Conservation (phyloP, 2,329 filamentous ascomycete genomes). For the Cladobotryum protrusum region DNA sequence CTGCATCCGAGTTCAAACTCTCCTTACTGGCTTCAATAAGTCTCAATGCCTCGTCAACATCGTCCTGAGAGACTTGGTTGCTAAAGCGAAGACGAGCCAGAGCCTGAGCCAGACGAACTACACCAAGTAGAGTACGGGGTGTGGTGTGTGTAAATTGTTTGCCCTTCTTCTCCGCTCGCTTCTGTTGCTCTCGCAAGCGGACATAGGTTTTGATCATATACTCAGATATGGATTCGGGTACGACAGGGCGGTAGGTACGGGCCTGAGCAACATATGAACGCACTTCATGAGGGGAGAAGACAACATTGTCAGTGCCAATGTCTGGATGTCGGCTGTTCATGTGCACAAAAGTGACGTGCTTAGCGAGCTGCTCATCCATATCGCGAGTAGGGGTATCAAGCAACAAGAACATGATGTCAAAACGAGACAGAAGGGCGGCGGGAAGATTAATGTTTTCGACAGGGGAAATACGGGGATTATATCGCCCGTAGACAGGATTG, state of each 20-base stretch:
- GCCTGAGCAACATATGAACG: slow-evolving; percentile 94
- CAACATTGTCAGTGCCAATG: slow-evolving; percentile 50
- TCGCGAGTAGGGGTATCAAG: slow-evolving; percentile 90
- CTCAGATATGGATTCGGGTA: slow-evolving; percentile 80
- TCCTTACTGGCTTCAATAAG: slow-evolving; percentile 92
- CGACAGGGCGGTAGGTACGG: slow-evolving; percentile 77
- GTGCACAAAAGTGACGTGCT: slow-evolving; percentile 93
- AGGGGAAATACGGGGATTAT: slow-evolving; percentile 94
- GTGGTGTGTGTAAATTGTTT: slow-evolving; percentile 93
- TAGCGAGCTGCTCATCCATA: slow-evolving; percentile 84
- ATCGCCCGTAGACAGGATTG: slow-evolving; percentile 94
- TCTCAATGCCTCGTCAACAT: slow-evolving; percentile 90
- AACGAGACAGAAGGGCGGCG: slow-evolving; percentile 92
- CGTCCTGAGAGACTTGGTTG: slow-evolving; percentile 76
- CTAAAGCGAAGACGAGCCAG: slow-evolving; percentile 88
- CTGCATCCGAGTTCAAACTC: slow-evolving; percentile 69
- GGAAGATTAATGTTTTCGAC: slow-evolving; percentile 99
- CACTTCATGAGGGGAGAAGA: slow-evolving; percentile 89
- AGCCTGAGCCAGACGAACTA: slow-evolving; percentile 88
- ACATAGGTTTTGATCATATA: slow-evolving; percentile 98
- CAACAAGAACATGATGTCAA: slow-evolving; percentile 94
- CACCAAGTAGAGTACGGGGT: slow-evolving; percentile 84
- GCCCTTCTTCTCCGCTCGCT: slow-evolving; percentile 82
- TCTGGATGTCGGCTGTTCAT: slow-evolving; percentile 95
- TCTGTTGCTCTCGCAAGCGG: slow-evolving; percentile 84